A percentile compares a stretch with the other conserved stretches of the same genome.
These are phyloP conservation scores for Taphrina sp. DNA, from an alignment of 1,139 yeast genomes.

Conservation along the genomic window DNA sequence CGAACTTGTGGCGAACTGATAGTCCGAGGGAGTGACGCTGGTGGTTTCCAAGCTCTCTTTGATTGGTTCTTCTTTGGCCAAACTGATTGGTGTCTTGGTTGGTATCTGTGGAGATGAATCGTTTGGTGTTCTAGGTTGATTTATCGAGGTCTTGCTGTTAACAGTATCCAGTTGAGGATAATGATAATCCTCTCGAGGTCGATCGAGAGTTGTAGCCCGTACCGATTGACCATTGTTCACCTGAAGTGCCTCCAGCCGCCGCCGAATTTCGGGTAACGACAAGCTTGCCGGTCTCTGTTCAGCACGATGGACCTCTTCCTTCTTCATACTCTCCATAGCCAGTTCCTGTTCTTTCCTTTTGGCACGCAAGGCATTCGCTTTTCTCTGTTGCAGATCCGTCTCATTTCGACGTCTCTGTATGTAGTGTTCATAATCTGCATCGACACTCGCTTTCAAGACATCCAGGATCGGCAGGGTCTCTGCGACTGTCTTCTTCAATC, in stretches of 20 bases:
- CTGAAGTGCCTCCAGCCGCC: neutral
- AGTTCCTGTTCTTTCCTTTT: neutral
- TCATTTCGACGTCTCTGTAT: neutral
- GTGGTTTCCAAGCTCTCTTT: too few species aligned
- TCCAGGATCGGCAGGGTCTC: slow-evolving; percentile 3
- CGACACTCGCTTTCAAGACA: slow-evolving; percentile 8
- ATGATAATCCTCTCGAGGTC: neutral
- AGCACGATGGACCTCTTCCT: neutral
- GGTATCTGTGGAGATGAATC: neutral
- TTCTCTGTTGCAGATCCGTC: neutral
- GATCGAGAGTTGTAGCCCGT: neutral
- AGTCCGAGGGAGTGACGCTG: neutral
- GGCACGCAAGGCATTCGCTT: slow-evolving; percentile 2
- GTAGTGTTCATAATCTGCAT: slow-evolving; percentile 2
- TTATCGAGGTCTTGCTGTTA: too few species aligned
- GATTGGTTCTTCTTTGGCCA: neutral
- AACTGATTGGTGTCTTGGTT: neutral
- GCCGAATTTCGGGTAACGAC: neutral
- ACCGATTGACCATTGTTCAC: too few species aligned
- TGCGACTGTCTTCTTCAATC: neutral
- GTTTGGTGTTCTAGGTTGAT: too few species aligned
- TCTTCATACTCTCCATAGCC: neutral
- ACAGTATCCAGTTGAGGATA: neutral
- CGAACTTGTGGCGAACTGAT: slow-evolving; percentile 15
- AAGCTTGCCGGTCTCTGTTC: neutral